Percentiles rank a stretch among this genome's conserved stretches.
phyloP scores from a whole-genome alignment of 2,329 filamentous ascomycete species.

The Byssochlamys sp. region DNA sequence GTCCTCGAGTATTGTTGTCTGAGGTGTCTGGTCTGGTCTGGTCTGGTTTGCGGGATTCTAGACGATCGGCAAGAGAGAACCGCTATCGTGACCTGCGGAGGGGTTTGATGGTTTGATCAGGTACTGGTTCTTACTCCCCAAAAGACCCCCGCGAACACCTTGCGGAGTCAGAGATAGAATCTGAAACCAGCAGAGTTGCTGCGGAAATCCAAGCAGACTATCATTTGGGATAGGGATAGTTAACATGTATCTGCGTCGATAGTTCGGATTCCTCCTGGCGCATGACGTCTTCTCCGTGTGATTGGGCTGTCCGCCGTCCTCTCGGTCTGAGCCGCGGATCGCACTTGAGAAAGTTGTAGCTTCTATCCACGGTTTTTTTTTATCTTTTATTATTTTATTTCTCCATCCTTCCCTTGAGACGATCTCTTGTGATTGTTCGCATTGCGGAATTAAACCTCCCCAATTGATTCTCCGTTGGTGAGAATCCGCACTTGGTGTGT shows the following conservation, averaged over 20 bases:
- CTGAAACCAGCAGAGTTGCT: too few relatives aligned
- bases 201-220: too few relatives aligned
- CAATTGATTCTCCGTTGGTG: not conserved
- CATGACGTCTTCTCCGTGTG: slow-evolving; percentile 7
- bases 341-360: not conserved
- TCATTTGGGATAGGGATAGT: not conserved
- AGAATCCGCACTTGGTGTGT: slow-evolving; percentile 1
- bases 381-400: not conserved
- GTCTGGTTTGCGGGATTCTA: not conserved
- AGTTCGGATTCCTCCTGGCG: not conserved
- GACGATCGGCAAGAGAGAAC: not conserved
- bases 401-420: not conserved
- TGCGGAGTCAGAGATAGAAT: not conserved
- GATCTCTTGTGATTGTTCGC: not conserved
- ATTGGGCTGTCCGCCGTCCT: not conserved
- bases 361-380: not conserved
- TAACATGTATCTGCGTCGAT: not conserved
- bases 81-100: not conserved
- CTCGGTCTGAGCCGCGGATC: not conserved
- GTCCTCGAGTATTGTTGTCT: not conserved
- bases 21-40: not conserved
- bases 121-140: not conserved
- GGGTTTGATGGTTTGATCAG: not conserved
- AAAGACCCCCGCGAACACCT: not conserved
- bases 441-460: not conserved